Conservation (phyloP, 1,284 basidiomycete species). For the Sanghuangporus sanghuang region DNA sequence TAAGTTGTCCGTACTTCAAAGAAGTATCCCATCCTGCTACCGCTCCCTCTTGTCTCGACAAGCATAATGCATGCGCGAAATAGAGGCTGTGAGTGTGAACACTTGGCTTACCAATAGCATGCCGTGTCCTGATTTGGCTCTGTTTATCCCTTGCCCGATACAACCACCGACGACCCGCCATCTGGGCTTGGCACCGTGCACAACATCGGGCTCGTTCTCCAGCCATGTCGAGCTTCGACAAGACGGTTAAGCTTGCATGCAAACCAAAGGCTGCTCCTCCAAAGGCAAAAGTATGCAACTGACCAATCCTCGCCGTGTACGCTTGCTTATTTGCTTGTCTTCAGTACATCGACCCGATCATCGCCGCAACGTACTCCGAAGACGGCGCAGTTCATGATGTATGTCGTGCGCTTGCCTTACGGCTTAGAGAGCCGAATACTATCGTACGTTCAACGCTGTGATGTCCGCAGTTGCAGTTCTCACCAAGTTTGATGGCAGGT, state of each 20-base stretch:
- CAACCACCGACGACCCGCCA: not conserved
- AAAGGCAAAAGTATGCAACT: constrained; percentile 73
- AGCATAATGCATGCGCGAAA: not conserved
- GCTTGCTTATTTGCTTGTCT: constrained; percentile 10
- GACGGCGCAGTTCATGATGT: constrained; percentile 92
- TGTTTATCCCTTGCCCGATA: not conserved
- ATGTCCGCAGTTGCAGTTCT: not conserved
- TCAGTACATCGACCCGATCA: constrained; percentile 85
- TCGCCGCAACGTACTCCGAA: constrained; percentile 90
- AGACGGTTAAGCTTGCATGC: constrained; percentile 87
- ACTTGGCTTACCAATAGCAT: not conserved
- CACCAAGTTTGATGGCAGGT: constrained; percentile 45
- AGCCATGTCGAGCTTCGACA: constrained; percentile 74
- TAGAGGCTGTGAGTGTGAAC: not conserved
- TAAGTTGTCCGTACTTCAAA: not conserved
- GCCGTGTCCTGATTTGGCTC: not conserved
- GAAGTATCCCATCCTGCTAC: no score
- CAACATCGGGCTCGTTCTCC: not conserved
- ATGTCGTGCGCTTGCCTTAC: constrained; percentile 77
- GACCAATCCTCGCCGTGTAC: not conserved
- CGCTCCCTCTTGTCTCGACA: not conserved
- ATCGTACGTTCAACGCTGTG: constrained; percentile 53
- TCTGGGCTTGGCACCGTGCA: not conserved
- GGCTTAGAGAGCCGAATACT: constrained; percentile 86
- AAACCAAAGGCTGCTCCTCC: constrained; percentile 93